Conservation (phyloP, 768 basidiomycete genomes). For the Rhodosporidiobolus sp. region DNA sequence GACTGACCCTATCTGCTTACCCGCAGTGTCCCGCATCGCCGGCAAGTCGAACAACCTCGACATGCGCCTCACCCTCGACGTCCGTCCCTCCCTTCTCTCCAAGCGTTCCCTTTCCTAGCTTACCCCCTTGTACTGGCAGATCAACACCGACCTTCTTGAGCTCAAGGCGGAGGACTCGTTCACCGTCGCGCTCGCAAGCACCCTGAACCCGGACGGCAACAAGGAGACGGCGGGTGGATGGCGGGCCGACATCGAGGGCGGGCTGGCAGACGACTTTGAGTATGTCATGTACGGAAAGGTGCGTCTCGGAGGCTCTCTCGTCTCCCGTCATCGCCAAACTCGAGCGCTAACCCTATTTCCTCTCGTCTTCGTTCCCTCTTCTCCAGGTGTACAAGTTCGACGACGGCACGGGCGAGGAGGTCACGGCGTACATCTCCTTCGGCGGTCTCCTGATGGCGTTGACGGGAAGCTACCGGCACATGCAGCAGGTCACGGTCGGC, state of each 20-base stretch:
- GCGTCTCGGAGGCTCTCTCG: slow-evolving; percentile 31
- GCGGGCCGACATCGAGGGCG: slow-evolving; percentile 64
- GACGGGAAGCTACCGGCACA: slow-evolving; percentile 84
- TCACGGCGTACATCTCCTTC: slow-evolving; percentile 96
- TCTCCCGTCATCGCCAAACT: not conserved
- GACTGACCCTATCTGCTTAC: not conserved
- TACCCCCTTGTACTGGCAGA: slow-evolving; percentile 15
- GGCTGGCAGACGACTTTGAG: slow-evolving; percentile 90
- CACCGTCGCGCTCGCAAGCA: slow-evolving; percentile 80
- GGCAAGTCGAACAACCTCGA: slow-evolving; percentile 85
- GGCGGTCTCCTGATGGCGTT: slow-evolving; percentile 93
- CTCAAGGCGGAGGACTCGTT: slow-evolving; percentile 66
- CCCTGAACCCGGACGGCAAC: slow-evolving; percentile 58
- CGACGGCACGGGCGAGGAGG: slow-evolving; percentile 72
- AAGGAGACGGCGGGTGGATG: slow-evolving; percentile 56
- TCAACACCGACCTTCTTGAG: slow-evolving; percentile 83
- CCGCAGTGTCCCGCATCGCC: slow-evolving; percentile 80
- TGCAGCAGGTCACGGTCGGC: slow-evolving; percentile 86
- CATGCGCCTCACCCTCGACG: slow-evolving; percentile 90
- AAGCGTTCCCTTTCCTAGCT: not conserved
- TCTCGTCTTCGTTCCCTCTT: not conserved
- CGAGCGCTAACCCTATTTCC: no score
- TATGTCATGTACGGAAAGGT: slow-evolving; percentile 99
- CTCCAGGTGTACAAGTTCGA: slow-evolving; percentile 95
- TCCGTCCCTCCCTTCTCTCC: slow-evolving; percentile 44